Conservation (phyloP, 2,329 filamentous ascomycete genomes). For the Aureobasidium melanogenum region DNA sequence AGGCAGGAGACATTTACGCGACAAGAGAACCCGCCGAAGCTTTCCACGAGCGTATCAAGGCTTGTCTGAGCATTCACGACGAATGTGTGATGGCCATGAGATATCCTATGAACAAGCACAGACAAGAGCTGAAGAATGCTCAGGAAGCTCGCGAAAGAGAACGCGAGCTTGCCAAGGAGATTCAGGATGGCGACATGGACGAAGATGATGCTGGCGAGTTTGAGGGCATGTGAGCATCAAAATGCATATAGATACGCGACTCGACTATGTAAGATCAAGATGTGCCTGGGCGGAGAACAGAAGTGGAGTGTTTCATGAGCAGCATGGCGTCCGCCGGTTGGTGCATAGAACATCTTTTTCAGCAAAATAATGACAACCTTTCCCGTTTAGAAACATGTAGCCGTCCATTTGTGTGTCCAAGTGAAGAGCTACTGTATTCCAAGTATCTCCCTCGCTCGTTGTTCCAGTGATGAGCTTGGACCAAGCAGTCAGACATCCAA, state of each 20-base stretch:
- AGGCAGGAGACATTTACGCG: slow-evolving; percentile 89
- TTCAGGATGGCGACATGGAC: slow-evolving; percentile 93
- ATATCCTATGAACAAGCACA: slow-evolving; percentile 98
- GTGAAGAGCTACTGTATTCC: not conserved
- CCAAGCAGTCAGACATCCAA: not conserved
- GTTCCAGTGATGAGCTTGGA: slow-evolving; percentile 4
- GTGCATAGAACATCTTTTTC: slow-evolving; percentile 9
- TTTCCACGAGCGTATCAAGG: slow-evolving; percentile 92
- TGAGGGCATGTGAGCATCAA: slow-evolving; percentile 68
- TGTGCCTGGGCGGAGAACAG: not conserved
- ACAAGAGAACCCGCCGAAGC: slow-evolving; percentile 93
- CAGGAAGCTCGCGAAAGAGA: slow-evolving; percentile 97
- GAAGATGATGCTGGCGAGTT: slow-evolving; percentile 87
- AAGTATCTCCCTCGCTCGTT: not conserved
- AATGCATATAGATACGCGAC: not conserved
- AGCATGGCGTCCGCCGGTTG: slow-evolving; percentile 6
- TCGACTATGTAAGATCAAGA: slow-evolving; percentile 8
- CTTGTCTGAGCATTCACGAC: slow-evolving; percentile 85
- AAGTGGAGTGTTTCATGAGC: slow-evolving; percentile 1
- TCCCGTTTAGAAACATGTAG: not conserved
- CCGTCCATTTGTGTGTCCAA: not conserved
- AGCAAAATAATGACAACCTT: slow-evolving; percentile 9
- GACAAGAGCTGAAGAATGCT: slow-evolving; percentile 92
- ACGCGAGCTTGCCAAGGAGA: slow-evolving; percentile 96
- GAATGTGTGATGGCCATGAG: slow-evolving; percentile 99